These are phyloP conservation scores for Nemania diffusa DNA, from an alignment of 2,329 filamentous ascomycete genomes.

Conservation along the genomic window DNA sequence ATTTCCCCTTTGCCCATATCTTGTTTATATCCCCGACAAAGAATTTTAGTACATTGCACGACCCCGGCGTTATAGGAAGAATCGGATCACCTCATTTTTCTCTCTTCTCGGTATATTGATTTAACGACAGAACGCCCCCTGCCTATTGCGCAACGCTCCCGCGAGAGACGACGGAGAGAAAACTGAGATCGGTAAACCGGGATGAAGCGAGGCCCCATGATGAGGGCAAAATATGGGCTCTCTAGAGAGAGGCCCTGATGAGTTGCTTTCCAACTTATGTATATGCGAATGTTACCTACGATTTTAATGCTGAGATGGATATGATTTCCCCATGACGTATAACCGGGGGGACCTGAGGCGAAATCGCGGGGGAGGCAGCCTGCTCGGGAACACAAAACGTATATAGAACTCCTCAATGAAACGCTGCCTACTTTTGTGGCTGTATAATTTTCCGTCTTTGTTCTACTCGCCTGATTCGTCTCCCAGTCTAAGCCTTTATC, in stretches of 20 bases:
- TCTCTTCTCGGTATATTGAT: neutral
- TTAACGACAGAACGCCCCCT: neutral
- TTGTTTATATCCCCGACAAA: slow-evolving; percentile 38
- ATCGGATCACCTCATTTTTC: slow-evolving; percentile 22
- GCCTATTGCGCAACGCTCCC: slow-evolving; percentile 11
- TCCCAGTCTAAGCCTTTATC: neutral
- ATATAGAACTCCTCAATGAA: slow-evolving; percentile 27
- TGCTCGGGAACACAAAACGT: neutral
- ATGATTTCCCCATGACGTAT: slow-evolving; percentile 19
- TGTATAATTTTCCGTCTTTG: neutral
- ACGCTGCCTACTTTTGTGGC: slow-evolving; percentile 4
- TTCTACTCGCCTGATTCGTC: neutral
- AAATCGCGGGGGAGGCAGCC: neutral
- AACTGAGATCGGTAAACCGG: neutral
- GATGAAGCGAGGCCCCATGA: slow-evolving; percentile 19
- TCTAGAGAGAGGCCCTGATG: slow-evolving; percentile 5
- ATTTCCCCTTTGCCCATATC: slow-evolving; percentile 5
- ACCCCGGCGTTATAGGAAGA: slow-evolving; percentile 43
- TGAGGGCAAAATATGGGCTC: slow-evolving; percentile 17
- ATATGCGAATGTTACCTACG: slow-evolving; percentile 30
- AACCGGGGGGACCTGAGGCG: slow-evolving; percentile 1
- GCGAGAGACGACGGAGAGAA: neutral
- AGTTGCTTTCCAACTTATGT: slow-evolving; percentile 18
- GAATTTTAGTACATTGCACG: slow-evolving; percentile 37
- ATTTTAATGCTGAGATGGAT: slow-evolving; percentile 32